Base-by-base conservation (phyloP, 2,329 filamentous ascomycete species). In the Sphaerulina populicola region DNA sequence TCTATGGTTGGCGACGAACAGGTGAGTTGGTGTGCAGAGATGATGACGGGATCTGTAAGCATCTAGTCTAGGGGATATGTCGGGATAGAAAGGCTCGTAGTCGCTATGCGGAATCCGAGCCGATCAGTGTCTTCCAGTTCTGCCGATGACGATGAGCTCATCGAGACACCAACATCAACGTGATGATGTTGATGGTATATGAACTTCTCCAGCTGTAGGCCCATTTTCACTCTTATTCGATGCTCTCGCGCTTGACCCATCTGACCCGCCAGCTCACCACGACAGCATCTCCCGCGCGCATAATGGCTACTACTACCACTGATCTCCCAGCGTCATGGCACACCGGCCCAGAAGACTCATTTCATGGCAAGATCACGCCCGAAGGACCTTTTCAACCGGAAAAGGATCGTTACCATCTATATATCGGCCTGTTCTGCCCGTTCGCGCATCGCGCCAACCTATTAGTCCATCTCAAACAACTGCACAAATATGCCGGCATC, bases 361-460 rank as follows among this genome's bases (percentile, higher is more conserved):
- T 77, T 72, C 76, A 79, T 56, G 76, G 75, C 48, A 66, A 72
- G 44, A 76, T 79, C 51, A 68, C 71, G 14, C 59, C 67, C 23
- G 66, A 70, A 12, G 70, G 72, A 11, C 66, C 72, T 12, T 80
- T 79, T 58, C 69, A 71, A 5, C 72, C 75, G 1, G 74, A 77
- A 56, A 71, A 69, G 35, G 71, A 70, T 42, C 71, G 77, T 37
- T 80, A 80, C 63, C 76, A 79, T 60, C 65, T 80, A 2, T 79
- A 78, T 58, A 74, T 79, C 37, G 75, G 79, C 15, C 72, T 82
- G 27, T 84, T 84, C 68, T 83, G 80, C 59, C 81, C 80, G 2
- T 83, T 82, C 57, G 80, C 81, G 2, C 81, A 83, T 60, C 74
- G 80, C 9, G 76, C 67, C 12, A 81, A 80, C 57, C 66, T 83